Evolutionary conservation across 768 basidiomycete species (phyloP), one percentile per base, ranked within the genome.

Genomic region (Multifurca ochricompacta): DNA sequence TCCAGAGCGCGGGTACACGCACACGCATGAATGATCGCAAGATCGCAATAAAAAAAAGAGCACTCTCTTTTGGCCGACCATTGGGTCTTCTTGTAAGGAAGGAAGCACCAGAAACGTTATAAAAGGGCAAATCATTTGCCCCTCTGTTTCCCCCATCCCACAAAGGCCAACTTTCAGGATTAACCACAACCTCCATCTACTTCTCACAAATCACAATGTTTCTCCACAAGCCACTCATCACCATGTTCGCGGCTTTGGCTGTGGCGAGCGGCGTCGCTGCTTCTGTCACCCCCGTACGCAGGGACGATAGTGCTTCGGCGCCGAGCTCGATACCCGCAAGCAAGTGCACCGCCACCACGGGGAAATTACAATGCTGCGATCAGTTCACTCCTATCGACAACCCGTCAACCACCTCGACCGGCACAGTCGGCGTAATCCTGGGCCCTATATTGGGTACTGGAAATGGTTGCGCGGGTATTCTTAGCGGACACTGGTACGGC

Each of bases 151-250:
- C 40, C 37, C 31, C 44, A 40, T 27, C 35, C 37, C 49, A 41
- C 42, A 46, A 44, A 18, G 23, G 49, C 36, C 46, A 28, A 39
- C 46, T 23, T 43, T 48, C n/a, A 51, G 21, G n/a, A 34, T 51
- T 51, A 41, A n/a, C 31, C 41, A 19, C 34, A 36, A 18, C 30
- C n/a, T 13, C 36, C 36, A 14, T 10, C 25, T 25, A 51, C 19
- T 25, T 31, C 41, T 47, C 19, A 46, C n/a, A n/a, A n/a, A n/a
- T n/a, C n/a, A n/a, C 36, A 45, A 44, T 18, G 16, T 40, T 56
- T 43, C 32, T 51, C 32, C 25, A 40, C 50, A 40, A 56, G 6
- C 13, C 44, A 7, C 31, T 56, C 44, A 25, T 51, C 50, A 34
- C 55, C 10, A 31, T 56, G n/a, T 1, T 44, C 31, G 11, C 41